Conservation (phyloP, 345 rosid species). For the Reutealis trisperma region DNA sequence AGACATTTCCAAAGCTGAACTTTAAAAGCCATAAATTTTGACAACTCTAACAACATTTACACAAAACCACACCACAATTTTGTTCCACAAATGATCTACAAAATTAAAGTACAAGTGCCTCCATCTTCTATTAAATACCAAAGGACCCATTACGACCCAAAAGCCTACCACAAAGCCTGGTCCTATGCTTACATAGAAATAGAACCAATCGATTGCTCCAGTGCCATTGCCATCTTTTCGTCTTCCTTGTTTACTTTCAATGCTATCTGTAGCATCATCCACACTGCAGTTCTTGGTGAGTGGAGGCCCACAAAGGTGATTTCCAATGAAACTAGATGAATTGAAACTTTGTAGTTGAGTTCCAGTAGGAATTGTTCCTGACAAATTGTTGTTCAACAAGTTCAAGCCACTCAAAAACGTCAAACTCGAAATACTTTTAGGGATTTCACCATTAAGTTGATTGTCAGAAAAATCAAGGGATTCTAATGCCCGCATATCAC, state of each 20-base stretch:
- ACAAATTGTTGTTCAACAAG: constrained; percentile 1
- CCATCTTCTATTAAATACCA: not conserved
- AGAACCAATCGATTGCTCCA: not conserved
- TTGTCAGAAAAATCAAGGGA: constrained; percentile 27
- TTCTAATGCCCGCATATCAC: constrained; percentile 23
- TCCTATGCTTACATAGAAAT: not conserved
- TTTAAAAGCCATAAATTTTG: too few relatives aligned
- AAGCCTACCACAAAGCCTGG: not conserved
- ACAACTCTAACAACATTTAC: too few relatives aligned
- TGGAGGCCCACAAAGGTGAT: constrained; percentile 9
- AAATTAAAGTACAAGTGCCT: not conserved
- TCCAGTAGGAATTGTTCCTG: constrained; percentile 19
- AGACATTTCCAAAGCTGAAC: too few relatives aligned
- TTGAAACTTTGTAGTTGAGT: constrained; percentile 10
- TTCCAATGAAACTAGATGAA: constrained; percentile 4
- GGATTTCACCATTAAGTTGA: constrained; percentile 22
- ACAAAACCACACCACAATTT: not conserved
- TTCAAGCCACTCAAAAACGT: constrained; percentile 7
- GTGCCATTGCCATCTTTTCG: not conserved
- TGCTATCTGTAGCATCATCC: not conserved
- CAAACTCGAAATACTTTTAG: constrained; percentile 17
- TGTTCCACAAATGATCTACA: not conserved
- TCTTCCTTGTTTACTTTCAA: not conserved
- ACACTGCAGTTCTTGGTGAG: not conserved
- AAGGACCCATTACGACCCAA: not conserved